Conservation (phyloP, 768 basidiomycete genomes). For the Tricholoma terreum region DNA sequence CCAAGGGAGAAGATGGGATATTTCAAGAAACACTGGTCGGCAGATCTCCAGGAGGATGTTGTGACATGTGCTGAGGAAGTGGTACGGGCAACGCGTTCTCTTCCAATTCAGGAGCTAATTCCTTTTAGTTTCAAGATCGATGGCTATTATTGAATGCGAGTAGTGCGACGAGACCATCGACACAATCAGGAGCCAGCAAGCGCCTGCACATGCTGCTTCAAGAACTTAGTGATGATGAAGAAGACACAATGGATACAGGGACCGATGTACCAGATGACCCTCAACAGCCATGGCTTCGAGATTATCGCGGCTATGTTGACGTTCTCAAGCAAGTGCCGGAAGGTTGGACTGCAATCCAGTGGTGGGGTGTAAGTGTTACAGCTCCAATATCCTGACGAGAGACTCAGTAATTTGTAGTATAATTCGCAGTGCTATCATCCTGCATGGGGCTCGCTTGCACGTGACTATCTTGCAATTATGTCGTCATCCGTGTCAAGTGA, state of each 20-base stretch:
- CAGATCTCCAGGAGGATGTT: conserved; percentile 12
- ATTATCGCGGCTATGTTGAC: conserved; percentile 23
- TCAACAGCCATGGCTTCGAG: conserved; percentile 13
- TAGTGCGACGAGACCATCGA: neutral
- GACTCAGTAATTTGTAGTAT: neutral
- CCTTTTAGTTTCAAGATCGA: neutral
- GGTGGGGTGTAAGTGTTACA: conserved; percentile 33
- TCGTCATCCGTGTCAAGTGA: conserved; percentile 40
- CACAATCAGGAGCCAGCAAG: neutral
- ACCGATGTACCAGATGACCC: neutral
- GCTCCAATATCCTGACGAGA: neutral
- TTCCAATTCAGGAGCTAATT: neutral
- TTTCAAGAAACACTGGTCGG: conserved; percentile 26
- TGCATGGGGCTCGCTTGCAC: too few species aligned
- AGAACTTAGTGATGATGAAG: too few species aligned
- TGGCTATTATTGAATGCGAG: too few species aligned
- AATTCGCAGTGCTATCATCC: conserved; percentile 17
- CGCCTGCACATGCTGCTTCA: neutral
- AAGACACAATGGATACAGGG: neutral
- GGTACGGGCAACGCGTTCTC: neutral
- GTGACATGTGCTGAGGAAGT: neutral
- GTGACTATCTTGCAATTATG: too few species aligned
- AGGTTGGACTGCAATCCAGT: conserved; percentile 20
- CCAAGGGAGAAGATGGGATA: conserved; percentile 21
- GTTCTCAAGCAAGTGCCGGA: conserved; percentile 7